Conservation (phyloP, 371 early-diverging fungal species). For the Mortierella sp. region DNA sequence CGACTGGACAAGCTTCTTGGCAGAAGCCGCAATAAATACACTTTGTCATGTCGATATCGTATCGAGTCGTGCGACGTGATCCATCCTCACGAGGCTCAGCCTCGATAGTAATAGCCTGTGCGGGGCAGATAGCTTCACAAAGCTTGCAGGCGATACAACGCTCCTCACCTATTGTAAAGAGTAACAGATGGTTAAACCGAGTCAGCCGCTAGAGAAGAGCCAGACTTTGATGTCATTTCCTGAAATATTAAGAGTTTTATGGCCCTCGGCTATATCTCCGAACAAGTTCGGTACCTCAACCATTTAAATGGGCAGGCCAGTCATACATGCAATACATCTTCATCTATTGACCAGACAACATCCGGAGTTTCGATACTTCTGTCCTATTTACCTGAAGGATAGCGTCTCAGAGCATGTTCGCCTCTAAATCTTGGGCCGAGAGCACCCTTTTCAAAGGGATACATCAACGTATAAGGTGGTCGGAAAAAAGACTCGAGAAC, state of each 20-base stretch:
- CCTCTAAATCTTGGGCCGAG: slow-evolving; percentile 95
- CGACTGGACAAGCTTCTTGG: slow-evolving; percentile 95
- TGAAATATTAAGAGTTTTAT: too few species aligned
- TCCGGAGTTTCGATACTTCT: too few species aligned
- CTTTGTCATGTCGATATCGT: slow-evolving; percentile 99
- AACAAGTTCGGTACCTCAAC: too few species aligned
- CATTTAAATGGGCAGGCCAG: neutral
- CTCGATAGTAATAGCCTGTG: slow-evolving; percentile 98
- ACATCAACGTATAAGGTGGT: slow-evolving; percentile 95
- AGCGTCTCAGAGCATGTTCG: slow-evolving; percentile 96
- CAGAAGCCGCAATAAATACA: slow-evolving; percentile 98
- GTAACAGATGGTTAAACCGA: neutral
- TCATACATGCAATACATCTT: too few species aligned
- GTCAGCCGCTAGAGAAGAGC: too few species aligned
- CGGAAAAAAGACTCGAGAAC: slow-evolving; percentile 95
- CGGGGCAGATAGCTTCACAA: slow-evolving; percentile 98
- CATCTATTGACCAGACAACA: too few species aligned
- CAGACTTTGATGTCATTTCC: too few species aligned
- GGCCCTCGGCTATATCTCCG: too few species aligned
- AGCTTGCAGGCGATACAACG: slow-evolving; percentile 98
- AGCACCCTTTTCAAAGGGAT: slow-evolving; percentile 97
- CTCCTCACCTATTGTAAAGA: slow-evolving; percentile 84
- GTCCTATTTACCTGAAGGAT: slow-evolving; percentile 83
- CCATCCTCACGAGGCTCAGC: slow-evolving; percentile 97
- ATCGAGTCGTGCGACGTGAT: slow-evolving; percentile 94